A percentile compares a stretch with the other conserved stretches of the same genome.
These are phyloP conservation scores for Trichoderma endophyticum DNA, from an alignment of 2,329 filamentous ascomycete species.

Conservation along the genomic window DNA sequence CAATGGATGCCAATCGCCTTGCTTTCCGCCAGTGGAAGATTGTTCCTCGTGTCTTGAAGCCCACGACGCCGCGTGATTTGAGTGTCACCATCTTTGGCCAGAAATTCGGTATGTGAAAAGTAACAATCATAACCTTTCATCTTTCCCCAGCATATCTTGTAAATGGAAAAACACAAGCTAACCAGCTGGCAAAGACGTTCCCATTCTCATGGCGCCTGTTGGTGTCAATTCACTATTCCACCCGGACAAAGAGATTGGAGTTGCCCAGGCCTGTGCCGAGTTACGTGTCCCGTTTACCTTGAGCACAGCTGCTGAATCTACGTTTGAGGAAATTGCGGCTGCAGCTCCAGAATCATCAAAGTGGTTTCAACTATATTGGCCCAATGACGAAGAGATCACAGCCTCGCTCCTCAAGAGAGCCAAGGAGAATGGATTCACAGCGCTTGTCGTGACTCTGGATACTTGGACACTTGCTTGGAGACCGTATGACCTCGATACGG, in stretches of 20 bases:
- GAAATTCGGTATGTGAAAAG: constrained; percentile 37
- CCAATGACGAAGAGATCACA: constrained; percentile 62
- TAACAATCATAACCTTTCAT: neutral
- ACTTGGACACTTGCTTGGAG: constrained; percentile 68
- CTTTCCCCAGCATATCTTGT: neutral
- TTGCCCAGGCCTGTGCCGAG: constrained; percentile 59
- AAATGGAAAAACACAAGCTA: neutral
- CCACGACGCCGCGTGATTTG: constrained; percentile 45
- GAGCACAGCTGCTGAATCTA: constrained; percentile 60
- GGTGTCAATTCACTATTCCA: constrained; percentile 69
- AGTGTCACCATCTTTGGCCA: constrained; percentile 51
- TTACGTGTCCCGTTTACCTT: constrained; percentile 64
- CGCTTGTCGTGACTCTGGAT: constrained; percentile 70
- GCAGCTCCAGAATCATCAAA: constrained; percentile 55
- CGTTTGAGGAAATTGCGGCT: constrained; percentile 63
- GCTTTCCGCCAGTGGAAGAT: constrained; percentile 54
- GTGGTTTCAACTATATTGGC: constrained; percentile 79
- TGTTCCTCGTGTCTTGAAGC: constrained; percentile 50
- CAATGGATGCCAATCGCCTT: constrained; percentile 57
- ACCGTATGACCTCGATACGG: constrained; percentile 63
- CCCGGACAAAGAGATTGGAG: constrained; percentile 59
- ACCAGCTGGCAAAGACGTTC: constrained; percentile 28
- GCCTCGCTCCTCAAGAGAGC: constrained; percentile 60
- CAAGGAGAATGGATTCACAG: constrained; percentile 58
- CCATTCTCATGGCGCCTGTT: constrained; percentile 62